Percentiles rank a stretch among this genome's conserved stretches.
phyloP scores from a whole-genome alignment of 768 basidiomycete genomes.

The Suillus subluteus region DNA sequence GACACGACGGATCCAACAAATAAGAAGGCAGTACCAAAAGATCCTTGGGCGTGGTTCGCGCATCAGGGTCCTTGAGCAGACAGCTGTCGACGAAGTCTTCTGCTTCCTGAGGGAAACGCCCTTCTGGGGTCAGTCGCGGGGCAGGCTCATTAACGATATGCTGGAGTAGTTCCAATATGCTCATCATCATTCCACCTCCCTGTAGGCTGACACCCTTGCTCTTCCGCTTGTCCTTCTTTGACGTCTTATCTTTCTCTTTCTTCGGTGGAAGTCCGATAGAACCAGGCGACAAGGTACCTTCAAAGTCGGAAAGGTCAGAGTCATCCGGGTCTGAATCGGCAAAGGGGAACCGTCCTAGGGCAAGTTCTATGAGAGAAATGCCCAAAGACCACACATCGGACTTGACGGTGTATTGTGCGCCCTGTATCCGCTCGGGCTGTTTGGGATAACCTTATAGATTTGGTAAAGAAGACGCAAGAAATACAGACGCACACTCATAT shows the following conservation, averaged over 20 bases:
- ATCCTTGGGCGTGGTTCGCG: slow-evolving; percentile 85
- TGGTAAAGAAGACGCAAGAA: slow-evolving; percentile 17
- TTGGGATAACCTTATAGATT: slow-evolving; percentile 18
- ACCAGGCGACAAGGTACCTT: slow-evolving; percentile 78
- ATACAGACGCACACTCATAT: slow-evolving; percentile 87
- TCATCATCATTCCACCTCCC: slow-evolving; percentile 97
- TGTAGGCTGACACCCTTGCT: slow-evolving; percentile 92
- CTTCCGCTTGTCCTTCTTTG: slow-evolving; percentile 83
- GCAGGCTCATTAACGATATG: slow-evolving; percentile 99
- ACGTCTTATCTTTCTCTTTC: slow-evolving; percentile 45
- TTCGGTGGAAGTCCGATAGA: slow-evolving; percentile 49
- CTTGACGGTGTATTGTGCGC: slow-evolving; percentile 97
- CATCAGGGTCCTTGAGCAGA: slow-evolving; percentile 86
- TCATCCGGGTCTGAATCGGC: slow-evolving; percentile 79
- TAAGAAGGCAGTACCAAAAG: slow-evolving; percentile 59
- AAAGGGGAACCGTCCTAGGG: slow-evolving; percentile 96
- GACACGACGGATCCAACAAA: slow-evolving; percentile 9
- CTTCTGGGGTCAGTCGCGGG: slow-evolving; percentile 78
- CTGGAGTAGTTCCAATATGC: slow-evolving; percentile 93
- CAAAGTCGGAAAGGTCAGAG: slow-evolving; percentile 76
- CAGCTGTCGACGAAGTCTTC: slow-evolving; percentile 90
- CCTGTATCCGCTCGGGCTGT: slow-evolving; percentile 99
- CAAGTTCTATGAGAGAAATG: slow-evolving; percentile 95
- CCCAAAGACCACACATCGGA: slow-evolving; percentile 99
- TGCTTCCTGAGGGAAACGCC: slow-evolving; percentile 71